Base-by-base conservation (phyloP, 257 asterid genomes). In the Gynochthodes officinalis region DNA sequence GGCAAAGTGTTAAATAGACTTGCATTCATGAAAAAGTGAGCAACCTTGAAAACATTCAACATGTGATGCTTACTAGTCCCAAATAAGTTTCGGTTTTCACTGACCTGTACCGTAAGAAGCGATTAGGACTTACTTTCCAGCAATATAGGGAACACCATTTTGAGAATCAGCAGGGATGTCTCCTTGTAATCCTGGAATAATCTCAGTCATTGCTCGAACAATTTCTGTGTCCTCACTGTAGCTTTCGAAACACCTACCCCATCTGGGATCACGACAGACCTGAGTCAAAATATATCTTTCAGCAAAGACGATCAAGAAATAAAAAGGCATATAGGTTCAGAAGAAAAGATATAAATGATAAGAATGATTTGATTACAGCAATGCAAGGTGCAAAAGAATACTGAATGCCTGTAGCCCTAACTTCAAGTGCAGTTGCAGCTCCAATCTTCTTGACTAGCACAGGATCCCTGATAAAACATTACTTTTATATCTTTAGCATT, bases 181-280 rank as follows among this genome's bases (percentile, higher is more conserved):
- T 35, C 97, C 97, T 77, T 91, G 97, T 58, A 91, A 80, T 57
- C 97, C 97, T 0, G 96, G 75, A 37, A 91, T 86, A 32, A 91
- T 27, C 74, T 87, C 91, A 10, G 97, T 91, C 97, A 91, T 89
- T 63, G 79, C 35, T 65, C 78, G 79, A 75, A 91, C 97, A 37
- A 91, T 50, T 32, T 39, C 70, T 1, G 89, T 86, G 72, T 91
- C 90, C 73, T 89, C 97, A 65, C 96, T 86, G 23, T 84, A 91
- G 81, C 97, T 91, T 75, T 91, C 97, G 28, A 75, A 91, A 73
- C 97, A 91, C 50, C 97, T 82, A 23, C 97, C 97, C 97, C 97
- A 89, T 74, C 97, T 85, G 2, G 95, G 96, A 80, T 91, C 97
- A 82, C 97, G 79, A 30, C 97, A 91, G 1, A 91, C 97, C 97